Evolutionary conservation across 805 yeast species (phyloP), one percentile per base, ranked within the genome.

Genomic region (Lachancea sp.): DNA sequence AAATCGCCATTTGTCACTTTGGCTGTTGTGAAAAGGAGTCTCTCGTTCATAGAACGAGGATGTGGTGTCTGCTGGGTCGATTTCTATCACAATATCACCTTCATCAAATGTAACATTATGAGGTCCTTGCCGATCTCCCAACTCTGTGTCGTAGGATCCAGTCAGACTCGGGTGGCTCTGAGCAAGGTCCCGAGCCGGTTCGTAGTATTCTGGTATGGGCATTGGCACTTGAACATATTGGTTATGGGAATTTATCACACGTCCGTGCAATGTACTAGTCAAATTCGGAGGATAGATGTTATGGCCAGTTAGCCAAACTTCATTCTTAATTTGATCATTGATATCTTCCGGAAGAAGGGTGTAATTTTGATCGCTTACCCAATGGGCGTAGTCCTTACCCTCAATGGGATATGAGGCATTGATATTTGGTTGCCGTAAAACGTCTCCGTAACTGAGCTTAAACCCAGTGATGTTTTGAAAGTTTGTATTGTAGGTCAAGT

Each of bases 381-480:
- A 75, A 2, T 68, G 60, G 5, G 61, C 51, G 41, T 77, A 68
- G 34, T 66, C 60, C 38, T 64, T 67, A 5, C 60, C 64, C 1
- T 66, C 75, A 19, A 80, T 57, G 0, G 89, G 89, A 73, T 80
- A 80, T 0, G 75, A 69, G 17, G 64, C 61, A 45, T 71, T 69
- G 1, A 61, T 65, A 20, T 67, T 67, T 36, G 69, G 61, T 9
- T 73, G 72, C 4, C 64, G 56, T 1, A 71, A 16, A 12, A 68
- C 70, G 58, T 82, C 94, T 8, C 69, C 65, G 50, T 83, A 85
- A 22, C 86, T 75, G 24, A 80, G 60, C 50, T 69, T 71, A 43
- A 80, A 75, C 3, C 96, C 96, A 0, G 92, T 82, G 12, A 85
- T 58, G 50, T 83, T 81, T 1, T 83, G 83, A 55, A 78, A 80